A percentile compares a stretch with the other conserved stretches of the same genome.
phyloP scores from a whole-genome alignment of 345 rosid genomes.

The Erysimum cheiranthoides region DNA sequence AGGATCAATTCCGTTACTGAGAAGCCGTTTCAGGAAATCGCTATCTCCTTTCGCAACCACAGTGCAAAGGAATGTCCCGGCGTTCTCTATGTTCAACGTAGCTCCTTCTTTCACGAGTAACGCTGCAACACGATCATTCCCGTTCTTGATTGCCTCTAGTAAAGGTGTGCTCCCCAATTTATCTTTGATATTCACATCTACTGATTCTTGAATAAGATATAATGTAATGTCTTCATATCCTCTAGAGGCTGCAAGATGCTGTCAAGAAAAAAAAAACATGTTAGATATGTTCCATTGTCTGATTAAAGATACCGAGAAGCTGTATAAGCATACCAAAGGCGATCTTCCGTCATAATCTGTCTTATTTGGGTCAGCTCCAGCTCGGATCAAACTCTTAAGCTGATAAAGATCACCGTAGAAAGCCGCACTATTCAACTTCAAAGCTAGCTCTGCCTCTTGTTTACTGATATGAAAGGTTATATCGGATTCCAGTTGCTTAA shows the following conservation, averaged over 20 bases:
- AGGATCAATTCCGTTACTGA: constrained; percentile 67
- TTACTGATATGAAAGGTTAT: constrained; percentile 66
- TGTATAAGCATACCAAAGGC: constrained; percentile 63
- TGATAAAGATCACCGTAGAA: constrained; percentile 70
- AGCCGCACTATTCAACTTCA: constrained; percentile 70
- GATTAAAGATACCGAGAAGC: constrained; percentile 1
- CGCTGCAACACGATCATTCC: constrained; percentile 65
- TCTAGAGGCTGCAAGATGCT: constrained; percentile 84
- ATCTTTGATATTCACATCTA: constrained; percentile 60
- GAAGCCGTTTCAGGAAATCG: constrained; percentile 62
- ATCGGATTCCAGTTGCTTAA: constrained; percentile 68
- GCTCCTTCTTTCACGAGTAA: constrained; percentile 71
- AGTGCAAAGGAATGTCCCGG: constrained; percentile 71
- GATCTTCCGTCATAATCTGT: constrained; percentile 85
- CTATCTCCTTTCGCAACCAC: constrained; percentile 62
- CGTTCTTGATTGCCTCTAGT: constrained; percentile 79
- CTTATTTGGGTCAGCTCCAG: constrained; percentile 71
- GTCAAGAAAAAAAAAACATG: constrained; percentile 30
- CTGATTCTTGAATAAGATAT: constrained; percentile 69
- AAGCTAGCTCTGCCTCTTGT: constrained; percentile 71
- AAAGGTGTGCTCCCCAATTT: constrained; percentile 75
- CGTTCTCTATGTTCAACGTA: constrained; percentile 56
- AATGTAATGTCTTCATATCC: constrained; percentile 69
- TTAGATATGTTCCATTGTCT: constrained; percentile 6
- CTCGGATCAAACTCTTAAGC: constrained; percentile 63